phyloP scores from a whole-genome alignment of 2,329 filamentous ascomycete genomes.

The Sodiomyces alkalinus region DNA sequence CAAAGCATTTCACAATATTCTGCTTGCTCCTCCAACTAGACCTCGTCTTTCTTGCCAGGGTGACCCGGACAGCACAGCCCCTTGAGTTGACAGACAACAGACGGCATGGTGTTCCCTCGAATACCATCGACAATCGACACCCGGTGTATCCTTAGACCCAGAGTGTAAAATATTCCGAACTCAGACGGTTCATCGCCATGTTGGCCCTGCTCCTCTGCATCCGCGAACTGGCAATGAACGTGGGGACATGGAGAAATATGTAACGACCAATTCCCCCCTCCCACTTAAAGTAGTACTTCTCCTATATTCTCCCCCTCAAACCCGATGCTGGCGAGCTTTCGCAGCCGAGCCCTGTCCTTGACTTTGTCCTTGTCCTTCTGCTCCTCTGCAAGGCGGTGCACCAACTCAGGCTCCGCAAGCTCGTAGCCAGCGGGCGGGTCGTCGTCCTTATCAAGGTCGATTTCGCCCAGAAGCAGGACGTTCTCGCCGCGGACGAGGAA shows the following conservation, averaged over 20 bases:
- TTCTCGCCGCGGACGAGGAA: constrained; percentile 94
- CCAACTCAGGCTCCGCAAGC: constrained; percentile 49
- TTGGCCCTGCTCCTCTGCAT: constrained; percentile 6
- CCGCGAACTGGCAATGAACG: constrained; percentile 3
- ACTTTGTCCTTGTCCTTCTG: constrained; percentile 53
- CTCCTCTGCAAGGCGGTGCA: constrained; percentile 59
- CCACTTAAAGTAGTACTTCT: constrained; percentile 50
- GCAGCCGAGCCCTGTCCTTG: constrained; percentile 56
- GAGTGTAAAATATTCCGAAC: too few species aligned
- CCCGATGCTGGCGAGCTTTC: constrained; percentile 60
- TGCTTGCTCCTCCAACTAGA: constrained; percentile 22
- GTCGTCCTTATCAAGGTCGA: constrained; percentile 93
- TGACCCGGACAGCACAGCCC: too few species aligned
- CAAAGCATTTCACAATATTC: constrained; percentile 50
- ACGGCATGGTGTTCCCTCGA: neutral
- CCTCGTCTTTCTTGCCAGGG: too few species aligned
- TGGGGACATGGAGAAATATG: constrained; percentile 1
- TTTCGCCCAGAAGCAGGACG: constrained; percentile 87
- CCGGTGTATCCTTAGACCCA: constrained; percentile 1
- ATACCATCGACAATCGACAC: constrained; percentile 1
- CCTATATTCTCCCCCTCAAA: constrained; percentile 79
- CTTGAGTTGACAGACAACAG: constrained; percentile 4
- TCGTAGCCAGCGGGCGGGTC: constrained; percentile 58
- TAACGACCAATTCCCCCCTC: too few species aligned
- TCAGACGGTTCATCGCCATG: too few species aligned